Base-by-base conservation (phyloP, 768 basidiomycete genomes). In the Wakefieldia striispora region DNA sequence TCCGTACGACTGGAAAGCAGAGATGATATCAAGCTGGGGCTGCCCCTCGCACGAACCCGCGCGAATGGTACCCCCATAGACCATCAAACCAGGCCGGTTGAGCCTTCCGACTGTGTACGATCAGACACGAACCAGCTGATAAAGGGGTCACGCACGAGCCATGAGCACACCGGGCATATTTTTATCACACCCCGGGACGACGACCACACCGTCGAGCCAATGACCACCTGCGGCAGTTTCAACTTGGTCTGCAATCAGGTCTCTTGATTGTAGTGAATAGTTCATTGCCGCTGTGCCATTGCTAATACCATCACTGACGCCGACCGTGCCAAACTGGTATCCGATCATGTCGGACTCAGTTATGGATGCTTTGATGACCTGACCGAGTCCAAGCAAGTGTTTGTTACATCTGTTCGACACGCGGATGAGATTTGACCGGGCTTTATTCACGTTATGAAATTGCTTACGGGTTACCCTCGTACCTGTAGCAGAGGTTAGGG, bases 101-200 rank as follows among this genome's bases (percentile, higher is more conserved):
- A 99, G 75, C 36, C 97, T 81, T 43, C 95, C 97, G 45, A 99
- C 91, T 93, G 58, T 37, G 34, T 23, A 40, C 16, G 6, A 37
- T 67, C 4, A 64, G 55, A 55, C 29, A 13, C 4, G 31, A 36
- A 29, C 1, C 9, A 14, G 26, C 16, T n/a, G 2, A 16, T 23
- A 1, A 26, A 43, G 19, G 43, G 45, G 43, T 12, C 23, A 82
- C 89, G 72, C 61, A 92, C 91, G 82, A 41, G 93, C 97, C 81
- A 99, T 99, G 60, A 97, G 76, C 33, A 97, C 95, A 53, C 97
- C 97, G n/a, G 97, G 97, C 95, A 99, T 98, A 73, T 99, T 99
- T 75, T 99, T 99, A 76, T 99, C 95, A 66, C 93, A 98, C 35
- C 95, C 97, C 19, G 97, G 97, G 45, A 99, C 78, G 51, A 92